Evolutionary conservation across 306 rosid genomes (phyloP).

Genomic region (Ziziphus jujuba): DNA sequence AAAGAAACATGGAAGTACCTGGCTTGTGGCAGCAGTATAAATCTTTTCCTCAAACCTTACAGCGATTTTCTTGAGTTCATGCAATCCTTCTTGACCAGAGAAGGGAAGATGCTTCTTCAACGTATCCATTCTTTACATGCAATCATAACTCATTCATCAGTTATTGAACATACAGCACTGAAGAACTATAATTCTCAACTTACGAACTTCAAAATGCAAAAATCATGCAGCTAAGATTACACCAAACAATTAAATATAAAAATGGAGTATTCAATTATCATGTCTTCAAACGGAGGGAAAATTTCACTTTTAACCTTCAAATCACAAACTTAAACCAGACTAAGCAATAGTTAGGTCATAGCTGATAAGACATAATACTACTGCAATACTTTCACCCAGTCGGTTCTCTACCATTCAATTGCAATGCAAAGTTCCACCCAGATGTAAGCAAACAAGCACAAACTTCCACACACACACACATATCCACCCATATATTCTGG

Average conservation of each 20-base stretch:
- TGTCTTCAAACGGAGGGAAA: background rate
- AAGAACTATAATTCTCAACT: background rate
- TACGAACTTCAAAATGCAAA: slow-evolving; percentile 1
- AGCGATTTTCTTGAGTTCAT: slow-evolving; percentile 62
- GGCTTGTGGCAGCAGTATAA: slow-evolving; percentile 54
- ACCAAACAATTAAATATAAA: background rate
- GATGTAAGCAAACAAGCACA: no score
- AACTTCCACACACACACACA: no score
- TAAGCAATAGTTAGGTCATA: no score
- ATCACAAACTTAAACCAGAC: no score
- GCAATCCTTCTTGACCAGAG: slow-evolving; percentile 60
- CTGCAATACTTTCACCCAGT: no score
- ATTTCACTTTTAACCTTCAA: no score
- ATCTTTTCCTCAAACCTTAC: slow-evolving; percentile 83
- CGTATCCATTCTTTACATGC: slow-evolving; percentile 61
- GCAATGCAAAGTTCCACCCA: background rate
- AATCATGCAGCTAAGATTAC: background rate
- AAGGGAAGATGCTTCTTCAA: slow-evolving; percentile 66
- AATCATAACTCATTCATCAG: background rate
- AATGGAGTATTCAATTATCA: background rate
- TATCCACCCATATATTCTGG: no score
- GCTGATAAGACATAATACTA: no score
- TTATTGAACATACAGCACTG: background rate
- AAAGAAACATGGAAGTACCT: slow-evolving; percentile 42
- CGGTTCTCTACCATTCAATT: no score